These are phyloP conservation scores for Microcyclosporella mali DNA, from an alignment of 2,329 filamentous ascomycete genomes.

Conservation along the genomic window DNA sequence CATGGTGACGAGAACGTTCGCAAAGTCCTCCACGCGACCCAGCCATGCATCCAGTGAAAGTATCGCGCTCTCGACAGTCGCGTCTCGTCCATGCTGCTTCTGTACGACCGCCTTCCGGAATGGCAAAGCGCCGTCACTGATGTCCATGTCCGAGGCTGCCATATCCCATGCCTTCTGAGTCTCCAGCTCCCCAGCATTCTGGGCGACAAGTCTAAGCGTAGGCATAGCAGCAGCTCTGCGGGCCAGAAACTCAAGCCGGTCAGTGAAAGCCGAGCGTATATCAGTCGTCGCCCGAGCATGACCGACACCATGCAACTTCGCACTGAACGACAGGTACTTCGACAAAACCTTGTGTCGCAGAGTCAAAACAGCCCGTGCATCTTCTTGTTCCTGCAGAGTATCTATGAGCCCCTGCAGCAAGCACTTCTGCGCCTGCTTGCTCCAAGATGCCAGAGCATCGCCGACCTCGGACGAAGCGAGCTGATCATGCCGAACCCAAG, in stretches of 20 bases:
- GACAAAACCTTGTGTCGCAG: conserved; percentile 24
- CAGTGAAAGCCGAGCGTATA: conserved; percentile 20
- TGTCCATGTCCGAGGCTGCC: conserved; percentile 21
- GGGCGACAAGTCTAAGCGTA: conserved; percentile 3
- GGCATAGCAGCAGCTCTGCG: conserved; percentile 10
- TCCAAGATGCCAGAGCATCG: conserved; percentile 58
- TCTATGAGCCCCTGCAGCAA: conserved; percentile 20
- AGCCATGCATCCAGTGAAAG: conserved; percentile 67
- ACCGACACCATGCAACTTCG: conserved; percentile 13
- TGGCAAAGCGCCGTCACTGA: conserved; percentile 31
- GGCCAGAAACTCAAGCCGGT: conserved; percentile 18
- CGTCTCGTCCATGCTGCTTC: conserved; percentile 65
- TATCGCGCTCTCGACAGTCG: conserved; percentile 57
- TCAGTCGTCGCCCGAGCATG: conserved; percentile 16
- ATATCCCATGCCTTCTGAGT: conserved; percentile 20
- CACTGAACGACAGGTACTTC: conserved; percentile 23
- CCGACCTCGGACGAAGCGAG: conserved; percentile 36
- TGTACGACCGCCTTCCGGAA: conserved; percentile 67
- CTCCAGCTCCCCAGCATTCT: neutral
- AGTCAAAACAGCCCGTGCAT: conserved; percentile 19
- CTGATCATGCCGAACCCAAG: conserved; percentile 79
- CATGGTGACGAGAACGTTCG: conserved; percentile 58
- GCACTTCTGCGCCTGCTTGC: conserved; percentile 47
- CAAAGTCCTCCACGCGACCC: conserved; percentile 62
- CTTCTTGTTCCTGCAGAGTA: conserved; percentile 14